Evolutionary conservation across 192 early-diverging fungal genomes (phyloP), one percentile per base, ranked within the genome.

Genomic region (Backusella morwellensis): DNA sequence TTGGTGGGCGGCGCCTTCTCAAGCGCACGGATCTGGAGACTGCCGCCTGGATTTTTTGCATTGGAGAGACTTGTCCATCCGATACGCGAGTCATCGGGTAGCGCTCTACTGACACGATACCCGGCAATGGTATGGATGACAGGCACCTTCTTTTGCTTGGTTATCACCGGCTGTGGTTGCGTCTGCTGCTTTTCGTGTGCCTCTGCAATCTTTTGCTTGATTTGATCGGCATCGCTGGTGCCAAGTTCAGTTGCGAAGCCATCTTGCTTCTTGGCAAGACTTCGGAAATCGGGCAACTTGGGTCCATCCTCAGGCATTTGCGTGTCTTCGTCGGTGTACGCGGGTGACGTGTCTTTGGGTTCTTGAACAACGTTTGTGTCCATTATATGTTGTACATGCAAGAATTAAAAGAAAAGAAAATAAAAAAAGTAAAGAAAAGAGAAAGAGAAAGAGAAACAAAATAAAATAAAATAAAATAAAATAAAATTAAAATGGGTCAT

Each of bases 31-130:
- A n/a, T n/a, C n/a, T n/a, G n/a, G n/a, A 73, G 42, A 14, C 73
- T 17, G 7, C 80, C 80, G 15, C 80, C 80, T 19, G 80, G 80
- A 50, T 82, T 82, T 11, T 47, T 23, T 1, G 38, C 26, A 21
- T 52, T 68, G 2, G 80, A 82, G 40, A 82, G 75, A 9, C 77
- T 34, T 15, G 80, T 82, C 80, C 80, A 82, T 0, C 80, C 80
- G 21, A 75, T 63, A 38, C 77, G 73, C 11, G 56, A 78, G 9
- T 40, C 63, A 17, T 77, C 77, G 0, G 80, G 80, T 23, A 82
- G 9, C 26, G 54, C 40, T 47, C 44, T 14, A 14, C 40, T 42
- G 17, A 29, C 26, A 40, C 68, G 29, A 29, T 56, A 38, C 5
- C 32, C 70, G 7, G 67, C 42, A n/a, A 52, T 29, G 1, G 77